phyloP scores from a whole-genome alignment of 805 yeast species.

The Saturnispora hagleri region DNA sequence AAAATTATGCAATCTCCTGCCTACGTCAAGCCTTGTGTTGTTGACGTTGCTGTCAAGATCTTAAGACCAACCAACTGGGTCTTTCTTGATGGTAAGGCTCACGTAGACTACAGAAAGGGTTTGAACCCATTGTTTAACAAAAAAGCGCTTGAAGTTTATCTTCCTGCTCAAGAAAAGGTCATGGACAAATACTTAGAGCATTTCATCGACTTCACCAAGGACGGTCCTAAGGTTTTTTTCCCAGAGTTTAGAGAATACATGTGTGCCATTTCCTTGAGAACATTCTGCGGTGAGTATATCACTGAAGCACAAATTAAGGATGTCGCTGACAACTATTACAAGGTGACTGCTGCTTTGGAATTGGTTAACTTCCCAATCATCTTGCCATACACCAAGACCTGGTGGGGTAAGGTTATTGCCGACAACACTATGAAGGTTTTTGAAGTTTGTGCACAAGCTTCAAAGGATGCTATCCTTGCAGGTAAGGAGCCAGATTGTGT shows the following conservation, averaged over 20 bases:
- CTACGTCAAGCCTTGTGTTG: constrained; percentile 94
- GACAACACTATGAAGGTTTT: constrained; percentile 91
- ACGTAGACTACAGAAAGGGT: constrained; percentile 84
- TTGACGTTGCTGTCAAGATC: constrained; percentile 91
- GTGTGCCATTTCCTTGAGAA: constrained; percentile 87
- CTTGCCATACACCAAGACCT: constrained; percentile 90
- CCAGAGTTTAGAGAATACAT: constrained; percentile 90
- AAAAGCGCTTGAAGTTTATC: constrained; percentile 70
- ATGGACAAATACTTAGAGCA: constrained; percentile 73
- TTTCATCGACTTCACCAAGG: constrained; percentile 48
- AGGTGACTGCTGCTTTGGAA: constrained; percentile 92
- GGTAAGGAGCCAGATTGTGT: constrained; percentile 81
- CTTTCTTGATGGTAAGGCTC: constrained; percentile 91
- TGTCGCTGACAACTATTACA: constrained; percentile 87
- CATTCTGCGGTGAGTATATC: constrained; percentile 94
- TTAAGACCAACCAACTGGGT: constrained; percentile 97
- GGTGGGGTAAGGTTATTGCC: constrained; percentile 94
- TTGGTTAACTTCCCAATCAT: constrained; percentile 96
- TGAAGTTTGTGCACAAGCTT: constrained; percentile 78
- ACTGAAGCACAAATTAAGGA: constrained; percentile 82
- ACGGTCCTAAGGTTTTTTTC: constrained; percentile 70
- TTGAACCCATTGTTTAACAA: constrained; percentile 84
- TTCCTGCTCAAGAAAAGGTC: constrained; percentile 76
- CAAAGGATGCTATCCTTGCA: constrained; percentile 68
- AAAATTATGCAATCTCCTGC: constrained; percentile 77